phyloP scores from a whole-genome alignment of 805 yeast genomes.

The Candida namnaoensis region DNA sequence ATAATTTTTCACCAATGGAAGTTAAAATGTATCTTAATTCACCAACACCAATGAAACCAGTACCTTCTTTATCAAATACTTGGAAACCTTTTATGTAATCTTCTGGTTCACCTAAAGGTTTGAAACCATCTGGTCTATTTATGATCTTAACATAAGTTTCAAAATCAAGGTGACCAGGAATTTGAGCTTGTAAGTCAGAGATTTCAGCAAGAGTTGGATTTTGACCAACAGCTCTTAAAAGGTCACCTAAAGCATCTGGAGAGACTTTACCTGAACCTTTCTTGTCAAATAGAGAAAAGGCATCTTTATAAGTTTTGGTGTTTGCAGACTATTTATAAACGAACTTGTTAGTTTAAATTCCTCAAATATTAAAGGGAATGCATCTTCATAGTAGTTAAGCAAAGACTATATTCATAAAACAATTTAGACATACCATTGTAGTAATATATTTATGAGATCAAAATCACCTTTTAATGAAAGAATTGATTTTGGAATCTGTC shows the following conservation, averaged over 20 bases:
- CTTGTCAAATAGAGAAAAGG: constrained; percentile 93
- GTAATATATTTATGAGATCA: no score
- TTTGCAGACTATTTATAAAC: constrained; percentile 7
- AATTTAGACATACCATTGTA: no score
- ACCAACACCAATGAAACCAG: constrained; percentile 96
- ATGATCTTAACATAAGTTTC: constrained; percentile 70
- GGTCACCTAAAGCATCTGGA: constrained; percentile 78
- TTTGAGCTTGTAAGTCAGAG: constrained; percentile 39
- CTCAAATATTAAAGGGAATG: no score
- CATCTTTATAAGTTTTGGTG: constrained; percentile 62
- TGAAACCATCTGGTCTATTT: constrained; percentile 83
- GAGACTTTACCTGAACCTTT: constrained; percentile 92
- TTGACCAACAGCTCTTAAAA: constrained; percentile 95
- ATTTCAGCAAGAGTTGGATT: constrained; percentile 94
- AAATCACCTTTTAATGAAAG: no score
- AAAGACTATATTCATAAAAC: no score
- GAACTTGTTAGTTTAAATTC: no score
- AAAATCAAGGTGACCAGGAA: constrained; percentile 44
- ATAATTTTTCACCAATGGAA: constrained; percentile 88
- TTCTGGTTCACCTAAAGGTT: constrained; percentile 74
- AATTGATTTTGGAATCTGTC: no score
- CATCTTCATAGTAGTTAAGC: no score
- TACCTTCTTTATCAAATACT: constrained; percentile 91
- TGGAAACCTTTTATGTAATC: constrained; percentile 95
- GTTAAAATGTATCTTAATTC: constrained; percentile 93